phyloP scores from a whole-genome alignment of 768 basidiomycete genomes.

The Tricholoma sp. region DNA sequence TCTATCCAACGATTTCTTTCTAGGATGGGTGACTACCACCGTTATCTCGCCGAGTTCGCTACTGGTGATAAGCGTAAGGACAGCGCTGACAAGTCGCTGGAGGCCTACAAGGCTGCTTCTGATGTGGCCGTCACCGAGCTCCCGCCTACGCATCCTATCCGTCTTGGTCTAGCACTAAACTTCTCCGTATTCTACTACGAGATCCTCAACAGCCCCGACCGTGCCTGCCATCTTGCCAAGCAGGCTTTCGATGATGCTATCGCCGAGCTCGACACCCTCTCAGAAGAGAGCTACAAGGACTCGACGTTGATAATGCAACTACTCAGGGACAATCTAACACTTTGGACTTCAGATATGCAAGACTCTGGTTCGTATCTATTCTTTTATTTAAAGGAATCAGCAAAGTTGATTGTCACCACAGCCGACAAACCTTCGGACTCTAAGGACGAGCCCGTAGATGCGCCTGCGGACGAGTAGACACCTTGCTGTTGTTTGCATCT shows the following conservation, averaged over 20 bases:
- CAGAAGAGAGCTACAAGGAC: conserved; percentile 99
- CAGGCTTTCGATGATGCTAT: conserved; percentile 99
- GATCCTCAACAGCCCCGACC: conserved; percentile 97
- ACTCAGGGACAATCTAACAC: conserved; percentile 93
- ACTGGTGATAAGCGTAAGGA: conserved; percentile 97
- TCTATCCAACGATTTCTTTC: conserved; percentile 14
- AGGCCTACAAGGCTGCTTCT: conserved; percentile 96
- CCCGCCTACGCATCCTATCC: conserved; percentile 94
- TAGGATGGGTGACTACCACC: conserved; percentile 99
- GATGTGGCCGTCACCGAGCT: conserved; percentile 96
- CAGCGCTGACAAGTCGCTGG: conserved; percentile 94
- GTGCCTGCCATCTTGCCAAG: conserved; percentile 97
- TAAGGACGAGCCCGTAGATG: conserved; percentile 64
- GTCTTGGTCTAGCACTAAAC: conserved; percentile 97
- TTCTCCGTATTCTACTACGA: conserved; percentile 99
- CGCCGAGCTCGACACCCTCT: conserved; percentile 97
- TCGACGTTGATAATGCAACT: conserved; percentile 97
- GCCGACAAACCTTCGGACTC: conserved; percentile 66
- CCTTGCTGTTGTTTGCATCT: conserved; percentile 14
- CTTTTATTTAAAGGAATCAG: not conserved
- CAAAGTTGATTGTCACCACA: conserved; percentile 16
- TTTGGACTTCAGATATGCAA: conserved; percentile 99
- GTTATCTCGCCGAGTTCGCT: conserved; percentile 97
- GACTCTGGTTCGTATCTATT: conserved; percentile 60
- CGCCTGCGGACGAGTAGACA: conserved; percentile 60